These are phyloP conservation scores for Apophysomyces sp. DNA, from an alignment of 371 early-diverging fungal genomes.

Conservation along the genomic window DNA sequence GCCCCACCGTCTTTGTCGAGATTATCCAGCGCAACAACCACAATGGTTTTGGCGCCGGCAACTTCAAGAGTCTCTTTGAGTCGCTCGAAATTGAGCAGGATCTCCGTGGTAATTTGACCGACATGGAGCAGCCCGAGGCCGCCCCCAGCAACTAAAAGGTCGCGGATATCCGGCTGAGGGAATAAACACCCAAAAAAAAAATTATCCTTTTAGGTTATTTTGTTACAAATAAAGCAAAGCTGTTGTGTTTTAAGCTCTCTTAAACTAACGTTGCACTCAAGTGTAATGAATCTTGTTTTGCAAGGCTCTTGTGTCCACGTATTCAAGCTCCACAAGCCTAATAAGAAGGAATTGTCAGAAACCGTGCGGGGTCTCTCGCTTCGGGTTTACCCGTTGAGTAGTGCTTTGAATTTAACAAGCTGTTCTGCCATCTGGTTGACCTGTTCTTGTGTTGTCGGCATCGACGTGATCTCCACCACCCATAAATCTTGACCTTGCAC, in stretches of 20 bases:
- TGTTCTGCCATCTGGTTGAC: conserved; percentile 51
- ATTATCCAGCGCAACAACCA: conserved; percentile 95
- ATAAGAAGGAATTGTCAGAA: background rate
- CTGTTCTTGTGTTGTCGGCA: conserved; percentile 45
- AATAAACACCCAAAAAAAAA: background rate
- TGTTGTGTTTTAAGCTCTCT: background rate
- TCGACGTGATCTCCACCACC: conserved; percentile 45
- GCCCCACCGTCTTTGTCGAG: conserved; percentile 96
- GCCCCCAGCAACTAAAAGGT: conserved; percentile 24
- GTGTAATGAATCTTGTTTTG: conserved; percentile 48
- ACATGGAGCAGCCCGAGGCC: conserved; percentile 32
- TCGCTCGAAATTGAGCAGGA: conserved; percentile 94
- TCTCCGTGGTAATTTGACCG: conserved; percentile 83
- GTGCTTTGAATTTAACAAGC: conserved; percentile 35
- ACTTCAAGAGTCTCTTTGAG: conserved; percentile 97
- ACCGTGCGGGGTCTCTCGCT: too few relatives aligned
- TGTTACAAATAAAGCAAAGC: background rate
- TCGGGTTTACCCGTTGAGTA: conserved; percentile 39
- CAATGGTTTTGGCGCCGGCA: conserved; percentile 97
- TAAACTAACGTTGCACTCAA: conserved; percentile 5
- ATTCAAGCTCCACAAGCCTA: conserved; percentile 47
- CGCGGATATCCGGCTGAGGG: conserved; percentile 1
- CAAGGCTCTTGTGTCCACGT: conserved; percentile 47
- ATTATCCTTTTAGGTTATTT: conserved; percentile 1
- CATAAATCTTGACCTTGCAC: conserved; percentile 34